Evolutionary conservation across 805 yeast species (phyloP).

Genomic region (Diddensiella santjacobensis): DNA sequence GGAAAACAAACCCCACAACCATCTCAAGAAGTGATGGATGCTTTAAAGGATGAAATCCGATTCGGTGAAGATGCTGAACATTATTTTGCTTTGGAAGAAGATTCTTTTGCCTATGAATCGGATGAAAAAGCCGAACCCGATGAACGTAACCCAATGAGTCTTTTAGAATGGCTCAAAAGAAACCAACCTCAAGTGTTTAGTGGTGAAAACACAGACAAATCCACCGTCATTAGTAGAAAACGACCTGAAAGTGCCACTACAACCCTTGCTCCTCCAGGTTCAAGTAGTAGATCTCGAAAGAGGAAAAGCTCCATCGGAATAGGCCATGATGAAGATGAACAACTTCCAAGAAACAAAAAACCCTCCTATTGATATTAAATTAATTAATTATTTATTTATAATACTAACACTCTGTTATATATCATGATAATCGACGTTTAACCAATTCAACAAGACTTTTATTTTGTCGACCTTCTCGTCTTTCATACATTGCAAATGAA

Average conservation of each 20-base stretch:
- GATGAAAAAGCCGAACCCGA: conserved; percentile 19
- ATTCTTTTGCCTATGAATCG: conserved; percentile 12
- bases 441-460: not conserved
- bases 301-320: conserved; percentile 1
- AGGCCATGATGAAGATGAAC: not conserved
- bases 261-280: not conserved
- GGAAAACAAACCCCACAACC: conserved; percentile 5
- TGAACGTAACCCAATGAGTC: conserved; percentile 17
- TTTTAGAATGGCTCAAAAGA: conserved; percentile 22
- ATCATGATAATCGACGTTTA: not conserved
- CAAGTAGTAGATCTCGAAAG: not conserved
- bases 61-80: conserved; percentile 7
- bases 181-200: conserved; percentile 18
- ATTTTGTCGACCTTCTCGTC: conserved; percentile 12
- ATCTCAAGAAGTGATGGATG: conserved; percentile 1
- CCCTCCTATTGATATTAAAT: no score
- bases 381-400: not conserved
- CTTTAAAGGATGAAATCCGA: not conserved
- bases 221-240: no score
- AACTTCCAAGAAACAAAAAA: not conserved
- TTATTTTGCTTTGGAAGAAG: conserved; percentile 9
- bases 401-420: not conserved
- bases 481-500: conserved; percentile 17
- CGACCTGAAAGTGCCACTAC: not conserved
- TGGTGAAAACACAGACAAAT: conserved; percentile 5